Percentiles rank a stretch among this genome's conserved stretches.
phyloP scores from a whole-genome alignment of 2,329 filamentous ascomycete species.

The Botryosphaeria dothidea region DNA sequence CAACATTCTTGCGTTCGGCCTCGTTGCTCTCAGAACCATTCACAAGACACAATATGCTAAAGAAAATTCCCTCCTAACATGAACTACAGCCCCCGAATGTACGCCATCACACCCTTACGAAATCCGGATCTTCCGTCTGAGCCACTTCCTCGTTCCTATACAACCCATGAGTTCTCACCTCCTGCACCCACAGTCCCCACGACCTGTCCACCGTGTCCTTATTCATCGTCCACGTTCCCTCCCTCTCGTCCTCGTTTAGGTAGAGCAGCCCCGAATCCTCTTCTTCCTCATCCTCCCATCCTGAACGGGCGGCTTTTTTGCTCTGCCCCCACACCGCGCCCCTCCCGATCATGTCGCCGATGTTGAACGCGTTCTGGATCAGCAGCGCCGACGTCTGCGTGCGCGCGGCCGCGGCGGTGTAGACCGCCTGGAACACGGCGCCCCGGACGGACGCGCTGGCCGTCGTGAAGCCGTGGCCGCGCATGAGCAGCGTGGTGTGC shows the following conservation, averaged over 20 bases:
- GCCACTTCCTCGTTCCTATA: constrained; percentile 35
- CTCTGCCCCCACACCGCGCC: neutral
- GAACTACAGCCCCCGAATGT: neutral
- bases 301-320: neutral
- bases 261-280: neutral
- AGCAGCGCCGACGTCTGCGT: constrained; percentile 41
- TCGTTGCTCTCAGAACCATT: no score
- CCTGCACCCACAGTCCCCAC: constrained; percentile 47
- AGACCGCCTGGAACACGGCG: constrained; percentile 48
- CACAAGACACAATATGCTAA: no score
- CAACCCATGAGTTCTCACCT: constrained; percentile 35
- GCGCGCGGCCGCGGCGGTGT: constrained; percentile 42
- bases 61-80: no score
- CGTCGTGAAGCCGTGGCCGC: constrained; percentile 49
- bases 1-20: no score
- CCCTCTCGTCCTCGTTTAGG: constrained; percentile 37
- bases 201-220: constrained; percentile 36
- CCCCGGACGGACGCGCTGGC: constrained; percentile 45
- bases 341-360: neutral
- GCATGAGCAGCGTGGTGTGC: constrained; percentile 42
- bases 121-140: neutral
- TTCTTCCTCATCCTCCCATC: no score
- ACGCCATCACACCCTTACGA: no score
- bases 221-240: constrained; percentile 43
- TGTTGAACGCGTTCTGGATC: constrained; percentile 32